Base-by-base conservation (phyloP, 495 filamentous ascomycete species). In the Glarea lozoyensis region DNA sequence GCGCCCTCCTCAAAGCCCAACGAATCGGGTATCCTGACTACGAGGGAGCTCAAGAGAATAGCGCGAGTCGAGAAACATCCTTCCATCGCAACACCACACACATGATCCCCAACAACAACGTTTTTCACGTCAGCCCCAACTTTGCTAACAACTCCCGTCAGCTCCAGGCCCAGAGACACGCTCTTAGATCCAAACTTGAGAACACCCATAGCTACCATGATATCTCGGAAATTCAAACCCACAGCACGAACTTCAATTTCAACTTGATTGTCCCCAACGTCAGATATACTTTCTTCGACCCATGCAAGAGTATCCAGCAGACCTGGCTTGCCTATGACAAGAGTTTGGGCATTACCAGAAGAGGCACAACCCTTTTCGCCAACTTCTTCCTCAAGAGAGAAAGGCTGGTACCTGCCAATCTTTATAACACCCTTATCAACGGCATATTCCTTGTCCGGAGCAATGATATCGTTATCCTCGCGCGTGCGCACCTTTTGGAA, bases 151-250 rank as follows among this genome's bases (percentile, higher is more conserved):
- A 60, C 45, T 1, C 58, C 63, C 19, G 41, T 50, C 0, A 40
- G 49, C 48, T 65, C 62, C 0, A 44, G 38, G 10, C 44, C 44
- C 15, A 41, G 25, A n/a, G n/a, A n/a, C n/a, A n/a, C n/a, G n/a
- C n/a, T n/a, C n/a, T n/a, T n/a, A n/a, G n/a, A n/a, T n/a, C n/a
- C n/a, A n/a, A n/a, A n/a, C n/a, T 52, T 40, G 3, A 64, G 33
- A 6, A 63, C 40, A 0, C 56, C 62, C 22, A 63, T 53, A 7
- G 57, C 57, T 22, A 64, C 54, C 18, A 66, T 44, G n/a, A 62
- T 51, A 41, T 66, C 64, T 56, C 73, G 55, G 39, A 31, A 46
- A 19, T 46, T 46, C 13, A 46, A 5, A 12, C 20, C 35, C 10
- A 40, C 43, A 19, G 35, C 11, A 11, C 16, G 30, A 4, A 67